phyloP scores from a whole-genome alignment of 306 rosid species.

The Oemleria cerasiformis region DNA sequence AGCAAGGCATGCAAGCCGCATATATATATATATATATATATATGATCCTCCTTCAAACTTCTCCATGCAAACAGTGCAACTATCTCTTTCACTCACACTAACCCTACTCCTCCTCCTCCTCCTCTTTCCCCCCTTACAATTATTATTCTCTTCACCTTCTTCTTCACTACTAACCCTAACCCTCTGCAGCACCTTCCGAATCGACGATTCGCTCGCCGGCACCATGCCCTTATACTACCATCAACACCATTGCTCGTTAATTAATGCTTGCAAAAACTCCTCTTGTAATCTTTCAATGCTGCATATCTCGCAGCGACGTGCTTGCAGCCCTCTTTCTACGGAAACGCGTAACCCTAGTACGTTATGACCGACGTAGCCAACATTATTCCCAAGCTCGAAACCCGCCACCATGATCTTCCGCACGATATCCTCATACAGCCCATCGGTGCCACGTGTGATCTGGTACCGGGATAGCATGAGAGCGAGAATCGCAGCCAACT shows the following conservation, averaged over 20 bases:
- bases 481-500: too few relatives aligned
- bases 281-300: not conserved
- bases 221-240: not conserved
- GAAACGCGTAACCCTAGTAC: not conserved
- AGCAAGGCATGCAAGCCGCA: not conserved
- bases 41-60: not conserved
- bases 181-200: not conserved
- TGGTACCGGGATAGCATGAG: too few relatives aligned
- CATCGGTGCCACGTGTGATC: too few relatives aligned
- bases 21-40: too few relatives aligned
- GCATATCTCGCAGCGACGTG: not conserved
- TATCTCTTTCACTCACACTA: not conserved
- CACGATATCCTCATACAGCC: too few relatives aligned
- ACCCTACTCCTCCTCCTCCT: not conserved
- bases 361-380: too few relatives aligned
- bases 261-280: not conserved
- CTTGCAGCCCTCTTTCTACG: not conserved
- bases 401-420: too few relatives aligned
- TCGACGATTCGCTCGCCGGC: not conserved
- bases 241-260: not conserved
- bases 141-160: not conserved
- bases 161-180: not conserved
- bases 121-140: not conserved
- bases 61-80: conserved; percentile 13
- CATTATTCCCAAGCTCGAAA: too few relatives aligned